Base-by-base conservation (phyloP, 768 basidiomycete species). In the Lepiota venenata region DNA sequence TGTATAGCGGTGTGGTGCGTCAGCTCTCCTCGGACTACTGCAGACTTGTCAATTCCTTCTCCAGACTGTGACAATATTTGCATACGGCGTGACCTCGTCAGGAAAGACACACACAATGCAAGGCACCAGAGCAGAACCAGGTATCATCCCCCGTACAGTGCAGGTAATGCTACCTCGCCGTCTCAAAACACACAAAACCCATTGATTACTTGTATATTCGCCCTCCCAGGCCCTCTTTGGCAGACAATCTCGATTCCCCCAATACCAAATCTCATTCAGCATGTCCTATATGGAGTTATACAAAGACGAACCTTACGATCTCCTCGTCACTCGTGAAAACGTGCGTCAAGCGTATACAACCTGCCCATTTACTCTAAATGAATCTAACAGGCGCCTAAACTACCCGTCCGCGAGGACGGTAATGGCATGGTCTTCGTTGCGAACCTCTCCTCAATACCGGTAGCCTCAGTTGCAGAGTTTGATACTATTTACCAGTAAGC, bases 91-190 rank as follows among this genome's bases (percentile, higher is more conserved):
- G 11, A 94, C 91, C 9, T 92, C 90, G 1, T 91, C 88, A 4
- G 93, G 92, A 15, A 94, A 93, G 74, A 95, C 92, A 0, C 83
- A 93, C 67, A 96, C 93, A 0, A 95, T 96, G 90, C 92, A 94
- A 70, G 93, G 93, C 36, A 83, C 77, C 6, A 77, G 69, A 36
- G 45, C 74, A 1, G 77, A 89, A 29, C 89, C 88, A n/a, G 93
- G 93, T 0, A 85, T 95, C 51, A 94, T 94, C 59, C 91, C 91
- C 20, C 79, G 90, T 22, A 83, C 85, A 5, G 84, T 94, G n/a
- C 69, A 81, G 65, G 91, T 86, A 56, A 44, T 80, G 62, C 22
- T n/a, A 21, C n/a, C 16, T 38, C 35, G 36, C 14, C 22, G 20
- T 22, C n/a, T 22, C 21, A 22, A 16, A 47, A n/a, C 49, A 12